These are phyloP conservation scores for Verticillium longisporum DNA, from an alignment of 2,329 filamentous ascomycete species.

Conservation along the genomic window DNA sequence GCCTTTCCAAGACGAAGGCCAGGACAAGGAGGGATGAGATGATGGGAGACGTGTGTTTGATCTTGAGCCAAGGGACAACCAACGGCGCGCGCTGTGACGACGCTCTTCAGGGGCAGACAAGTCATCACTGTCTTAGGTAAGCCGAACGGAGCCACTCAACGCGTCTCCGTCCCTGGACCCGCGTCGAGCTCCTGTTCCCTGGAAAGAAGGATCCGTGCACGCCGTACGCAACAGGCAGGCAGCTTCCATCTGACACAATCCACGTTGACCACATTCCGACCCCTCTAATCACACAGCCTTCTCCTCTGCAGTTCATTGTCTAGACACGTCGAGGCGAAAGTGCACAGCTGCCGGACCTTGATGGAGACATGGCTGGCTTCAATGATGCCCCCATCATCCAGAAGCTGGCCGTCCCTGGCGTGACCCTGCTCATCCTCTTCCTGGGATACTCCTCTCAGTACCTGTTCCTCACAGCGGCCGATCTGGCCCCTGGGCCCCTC, in stretches of 20 bases:
- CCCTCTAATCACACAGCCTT: not conserved
- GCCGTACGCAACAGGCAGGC: not conserved
- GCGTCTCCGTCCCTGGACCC: constrained; percentile 2
- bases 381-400: constrained; percentile 36
- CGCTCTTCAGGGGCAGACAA: not conserved
- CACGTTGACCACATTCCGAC: not conserved
- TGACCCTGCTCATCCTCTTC: constrained; percentile 59
- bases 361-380: constrained; percentile 32
- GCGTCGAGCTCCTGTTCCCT: constrained; percentile 9
- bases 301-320: not conserved
- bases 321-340: no score
- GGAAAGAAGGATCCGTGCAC: not conserved
- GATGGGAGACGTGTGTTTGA: not conserved
- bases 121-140: not conserved
- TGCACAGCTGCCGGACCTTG: no score
- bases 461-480: constrained; percentile 55
- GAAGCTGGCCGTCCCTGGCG: constrained; percentile 60
- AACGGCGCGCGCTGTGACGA: not conserved
- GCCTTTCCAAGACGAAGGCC: not conserved
- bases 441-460: constrained; percentile 67
- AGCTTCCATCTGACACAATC: not conserved
- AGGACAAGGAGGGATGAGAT: not conserved
- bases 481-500: constrained; percentile 55
- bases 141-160: not conserved
- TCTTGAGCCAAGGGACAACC: not conserved